phyloP scores from a whole-genome alignment of 2,329 filamentous ascomycete genomes.

The Sarocladium oryzae region DNA sequence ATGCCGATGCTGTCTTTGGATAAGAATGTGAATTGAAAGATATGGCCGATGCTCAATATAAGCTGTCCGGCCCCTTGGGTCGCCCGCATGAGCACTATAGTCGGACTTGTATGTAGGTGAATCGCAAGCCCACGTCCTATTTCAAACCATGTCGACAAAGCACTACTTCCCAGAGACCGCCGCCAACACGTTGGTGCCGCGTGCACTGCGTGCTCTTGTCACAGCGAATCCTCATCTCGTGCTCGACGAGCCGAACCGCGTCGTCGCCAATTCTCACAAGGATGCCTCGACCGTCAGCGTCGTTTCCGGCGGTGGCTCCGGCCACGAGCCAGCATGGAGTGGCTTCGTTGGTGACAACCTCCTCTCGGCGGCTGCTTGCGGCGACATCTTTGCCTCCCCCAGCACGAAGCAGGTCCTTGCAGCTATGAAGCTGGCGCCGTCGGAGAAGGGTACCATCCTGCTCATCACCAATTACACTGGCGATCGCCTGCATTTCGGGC shows the following conservation, averaged over 20 bases:
- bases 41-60: too few relatives aligned
- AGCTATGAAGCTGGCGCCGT: slow-evolving; percentile 56
- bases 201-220: slow-evolving; percentile 17
- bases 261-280: slow-evolving; percentile 31
- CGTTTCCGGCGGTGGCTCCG: slow-evolving; percentile 56
- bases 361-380: slow-evolving; percentile 62
- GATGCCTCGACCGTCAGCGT: slow-evolving; percentile 26
- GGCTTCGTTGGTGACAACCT: slow-evolving; percentile 65
- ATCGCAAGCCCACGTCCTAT: not conserved
- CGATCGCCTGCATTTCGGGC: slow-evolving; percentile 66
- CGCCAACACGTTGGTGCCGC: slow-evolving; percentile 20
- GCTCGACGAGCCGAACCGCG: slow-evolving; percentile 34
- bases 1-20: too few relatives aligned
- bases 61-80: too few relatives aligned
- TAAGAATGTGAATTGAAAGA: too few relatives aligned
- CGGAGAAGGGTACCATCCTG: slow-evolving; percentile 56
- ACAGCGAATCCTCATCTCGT: slow-evolving; percentile 27
- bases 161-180: slow-evolving; percentile 16
- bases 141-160: slow-evolving; percentile 13
- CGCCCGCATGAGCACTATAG: too few relatives aligned
- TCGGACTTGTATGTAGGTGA: too few relatives aligned
- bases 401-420: slow-evolving; percentile 65
- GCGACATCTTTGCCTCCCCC: slow-evolving; percentile 70
- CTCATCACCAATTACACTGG: slow-evolving; percentile 73
- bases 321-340: slow-evolving; percentile 67